These are phyloP conservation scores for Coniferiporia sulphurascens DNA, from an alignment of 1,284 basidiomycete genomes.

Conservation along the genomic window DNA sequence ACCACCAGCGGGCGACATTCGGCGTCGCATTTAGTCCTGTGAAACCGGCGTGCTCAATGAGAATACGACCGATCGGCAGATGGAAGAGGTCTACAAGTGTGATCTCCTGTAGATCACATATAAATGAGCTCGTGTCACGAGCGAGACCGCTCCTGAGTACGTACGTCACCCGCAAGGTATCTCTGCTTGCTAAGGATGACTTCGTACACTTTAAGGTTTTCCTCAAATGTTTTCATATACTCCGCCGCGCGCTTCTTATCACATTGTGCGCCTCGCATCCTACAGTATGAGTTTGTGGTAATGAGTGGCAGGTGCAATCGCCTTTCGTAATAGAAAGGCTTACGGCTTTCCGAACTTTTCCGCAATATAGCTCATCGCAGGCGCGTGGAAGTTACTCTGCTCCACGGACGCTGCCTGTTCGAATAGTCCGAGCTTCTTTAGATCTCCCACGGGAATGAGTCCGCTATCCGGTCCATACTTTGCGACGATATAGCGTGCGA, in stretches of 20 bases:
- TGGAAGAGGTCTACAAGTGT: slow-evolving; percentile 53
- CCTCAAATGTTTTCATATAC: slow-evolving; percentile 25
- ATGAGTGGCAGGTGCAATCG: too few species aligned
- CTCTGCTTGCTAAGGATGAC: slow-evolving; percentile 41
- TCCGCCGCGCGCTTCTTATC: slow-evolving; percentile 28
- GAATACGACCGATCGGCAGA: slow-evolving; percentile 38
- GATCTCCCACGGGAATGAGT: slow-evolving; percentile 21
- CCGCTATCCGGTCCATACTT: slow-evolving; percentile 24
- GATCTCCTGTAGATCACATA: slow-evolving; percentile 27
- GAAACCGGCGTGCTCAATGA: slow-evolving; percentile 22
- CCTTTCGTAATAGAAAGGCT: too few species aligned
- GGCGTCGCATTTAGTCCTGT: slow-evolving; percentile 25
- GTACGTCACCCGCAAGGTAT: slow-evolving; percentile 42
- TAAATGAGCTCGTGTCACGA: not conserved
- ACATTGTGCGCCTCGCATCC: slow-evolving; percentile 16
- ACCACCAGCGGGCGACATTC: slow-evolving; percentile 26
- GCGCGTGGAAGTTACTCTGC: slow-evolving; percentile 42
- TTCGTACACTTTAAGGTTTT: slow-evolving; percentile 41
- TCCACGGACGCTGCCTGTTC: slow-evolving; percentile 33
- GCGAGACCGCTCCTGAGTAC: slow-evolving; percentile 12
- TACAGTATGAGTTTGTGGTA: not conserved
- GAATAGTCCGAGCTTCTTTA: slow-evolving; percentile 28
- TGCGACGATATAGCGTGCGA: slow-evolving; percentile 27
- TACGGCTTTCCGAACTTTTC: slow-evolving; percentile 47
- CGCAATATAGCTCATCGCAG: slow-evolving; percentile 32